Conservation (phyloP, 2,329 filamentous ascomycete genomes). For the Orbilia ellipsospora region DNA sequence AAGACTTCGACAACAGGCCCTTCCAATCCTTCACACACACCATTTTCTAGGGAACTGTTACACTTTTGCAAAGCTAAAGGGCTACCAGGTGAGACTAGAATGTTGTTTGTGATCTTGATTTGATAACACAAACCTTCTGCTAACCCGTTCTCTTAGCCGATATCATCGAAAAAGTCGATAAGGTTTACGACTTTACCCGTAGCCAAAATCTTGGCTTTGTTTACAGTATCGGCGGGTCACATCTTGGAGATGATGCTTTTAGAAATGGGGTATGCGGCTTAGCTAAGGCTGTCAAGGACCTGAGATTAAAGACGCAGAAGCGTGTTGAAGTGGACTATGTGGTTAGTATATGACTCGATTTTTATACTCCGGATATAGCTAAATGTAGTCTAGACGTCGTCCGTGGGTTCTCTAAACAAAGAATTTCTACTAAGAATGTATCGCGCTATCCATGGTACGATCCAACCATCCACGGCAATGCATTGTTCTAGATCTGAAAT, state of each 20-base stretch:
- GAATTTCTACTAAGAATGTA: constrained; percentile 73
- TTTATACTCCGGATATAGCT: constrained; percentile 25
- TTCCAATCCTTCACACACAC: constrained; percentile 53
- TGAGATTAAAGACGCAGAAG: constrained; percentile 71
- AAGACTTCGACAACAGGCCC: constrained; percentile 50
- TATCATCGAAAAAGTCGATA: constrained; percentile 74
- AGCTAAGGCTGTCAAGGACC: constrained; percentile 71
- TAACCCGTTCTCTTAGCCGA: constrained; percentile 59
- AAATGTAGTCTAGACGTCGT: constrained; percentile 72
- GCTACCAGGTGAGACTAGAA: constrained; percentile 46
- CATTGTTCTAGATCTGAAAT: constrained; percentile 44
- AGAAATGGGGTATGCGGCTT: constrained; percentile 78
- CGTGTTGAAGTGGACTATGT: constrained; percentile 78
- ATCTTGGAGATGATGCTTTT: constrained; percentile 65
- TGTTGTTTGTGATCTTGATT: not conserved
- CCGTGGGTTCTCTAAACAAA: constrained; percentile 79
- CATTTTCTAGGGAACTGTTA: constrained; percentile 57
- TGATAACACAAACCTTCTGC: not conserved
- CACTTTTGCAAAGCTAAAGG: constrained; percentile 58
- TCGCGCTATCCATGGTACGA: constrained; percentile 69
- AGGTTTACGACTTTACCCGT: constrained; percentile 81
- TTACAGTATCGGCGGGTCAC: constrained; percentile 77
- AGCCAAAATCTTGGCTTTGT: constrained; percentile 81
- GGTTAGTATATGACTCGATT: constrained; percentile 64
- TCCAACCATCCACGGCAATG: constrained; percentile 23